Base-by-base conservation (phyloP, 2,329 filamentous ascomycete species). In the Endocalyx cinctus region DNA sequence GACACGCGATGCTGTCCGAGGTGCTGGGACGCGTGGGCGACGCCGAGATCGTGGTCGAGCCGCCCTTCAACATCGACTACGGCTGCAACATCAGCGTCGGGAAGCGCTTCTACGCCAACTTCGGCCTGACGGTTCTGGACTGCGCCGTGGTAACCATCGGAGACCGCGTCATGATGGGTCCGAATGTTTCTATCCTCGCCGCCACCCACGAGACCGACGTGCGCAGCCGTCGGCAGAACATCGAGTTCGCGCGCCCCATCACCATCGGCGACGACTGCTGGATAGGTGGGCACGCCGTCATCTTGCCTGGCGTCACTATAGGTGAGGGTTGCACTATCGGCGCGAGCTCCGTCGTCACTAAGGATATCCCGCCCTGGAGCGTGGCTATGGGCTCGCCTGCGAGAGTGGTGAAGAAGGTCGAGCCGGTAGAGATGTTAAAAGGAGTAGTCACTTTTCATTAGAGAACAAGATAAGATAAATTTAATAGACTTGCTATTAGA, bases 111-210 rank as follows among this genome's bases (percentile, higher is more conserved):
- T 85, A 82, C 46, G 66, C 76, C 27, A 79, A 79, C 45, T 77
- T 77, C 53, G 69, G 66, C 38, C 52, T 72, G 35, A 76, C 77
- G 3, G 80, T 88, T 39, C 63, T 88, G 11, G 85, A 90, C 53
- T 87, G 79, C n/a, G 83, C 77, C 43, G 63, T 77, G 3, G 79
- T 89, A 25, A 64, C 57, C 4, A 82, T 89, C 29, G 85, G 85
- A 0, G 70, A 81, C 17, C 73, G 84, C 17, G 84, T 84, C 2
- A 61, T 85, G 43, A 70, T 89, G 34, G 86, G 82, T 0, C 82
- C 85, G 0, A 81, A 79, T 46, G 82, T 89, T 0, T 75, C 67
- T 31, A 72, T 92, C 35, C 86, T 77, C 51, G 75, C 77, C 3
- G 85, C 76, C 1, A 82, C 77, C 0, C 86, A 92, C 55, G 83